A percentile compares a stretch with the other conserved stretches of the same genome.
Conservation (phyloP, 2,329 filamentous ascomycete genomes). For the Cercospora sojina region DNA sequence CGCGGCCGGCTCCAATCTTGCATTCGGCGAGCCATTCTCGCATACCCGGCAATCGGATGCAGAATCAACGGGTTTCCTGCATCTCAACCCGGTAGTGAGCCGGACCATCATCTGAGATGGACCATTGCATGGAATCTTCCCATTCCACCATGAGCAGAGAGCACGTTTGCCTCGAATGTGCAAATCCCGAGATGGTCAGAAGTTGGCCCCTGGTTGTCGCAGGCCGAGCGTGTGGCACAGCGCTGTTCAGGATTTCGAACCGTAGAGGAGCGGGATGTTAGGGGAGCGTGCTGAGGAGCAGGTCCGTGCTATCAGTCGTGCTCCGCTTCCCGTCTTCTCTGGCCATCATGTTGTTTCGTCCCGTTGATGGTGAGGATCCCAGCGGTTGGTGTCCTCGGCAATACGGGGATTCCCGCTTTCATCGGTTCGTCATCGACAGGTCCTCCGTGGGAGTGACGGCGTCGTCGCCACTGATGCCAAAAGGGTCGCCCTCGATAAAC, state of each 20-base stretch:
- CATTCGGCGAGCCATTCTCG: not conserved
- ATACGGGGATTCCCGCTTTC: not conserved
- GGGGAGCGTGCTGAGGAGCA: not conserved
- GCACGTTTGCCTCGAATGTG: not conserved
- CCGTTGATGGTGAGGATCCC: not conserved
- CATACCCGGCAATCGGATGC: not conserved
- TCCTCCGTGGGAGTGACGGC: conserved; percentile 3
- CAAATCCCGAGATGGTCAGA: not conserved
- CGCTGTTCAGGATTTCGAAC: not conserved
- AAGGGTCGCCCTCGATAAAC: conserved; percentile 50
- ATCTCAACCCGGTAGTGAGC: not conserved
- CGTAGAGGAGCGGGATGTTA: not conserved
- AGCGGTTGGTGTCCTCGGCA: not conserved
- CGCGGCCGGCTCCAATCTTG: not conserved
- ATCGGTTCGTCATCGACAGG: not conserved
- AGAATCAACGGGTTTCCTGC: not conserved
- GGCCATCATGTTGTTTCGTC: not conserved
- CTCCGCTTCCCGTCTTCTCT: not conserved
- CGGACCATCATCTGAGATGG: not conserved
- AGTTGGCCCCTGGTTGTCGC: not conserved
- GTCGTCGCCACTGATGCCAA: conserved; percentile 8
- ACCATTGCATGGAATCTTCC: not conserved
- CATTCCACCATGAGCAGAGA: not conserved
- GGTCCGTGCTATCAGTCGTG: not conserved
- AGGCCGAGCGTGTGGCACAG: not conserved